Evolutionary conservation across 2,329 filamentous ascomycete species (phyloP), one percentile per base, ranked within the genome.

Genomic region (Botryotinia narcissicola): DNA sequence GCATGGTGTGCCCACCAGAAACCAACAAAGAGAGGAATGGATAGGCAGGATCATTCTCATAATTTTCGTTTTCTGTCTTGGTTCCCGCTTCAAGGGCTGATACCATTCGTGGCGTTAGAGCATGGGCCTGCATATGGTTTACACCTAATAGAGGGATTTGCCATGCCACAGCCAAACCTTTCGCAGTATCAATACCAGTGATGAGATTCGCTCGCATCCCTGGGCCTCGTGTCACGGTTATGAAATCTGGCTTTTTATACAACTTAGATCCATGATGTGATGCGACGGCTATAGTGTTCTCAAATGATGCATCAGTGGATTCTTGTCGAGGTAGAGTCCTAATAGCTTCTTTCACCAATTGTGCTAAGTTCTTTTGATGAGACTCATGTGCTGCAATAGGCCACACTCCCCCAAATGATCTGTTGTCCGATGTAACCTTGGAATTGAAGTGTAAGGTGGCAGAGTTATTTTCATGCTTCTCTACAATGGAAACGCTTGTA

Each of bases 101-200:
- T 6, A 91, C 90, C 60, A 99, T 87, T 16, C 94, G 87, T 25
- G 95, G 93, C 29, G 96, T 98, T 75, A 99, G 84, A 29, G 96
- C 92, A 82, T 99, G 96, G 18, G 95, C 96, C 81, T 98, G 95
- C 96, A 99, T 98, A 82, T 99, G 96, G 82, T 99, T 93, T 1
- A 98, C 93, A 0, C 90, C 96, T 1, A 98, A 82, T 46, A 98
- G 84, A 4, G 95, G 95, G 54, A 94, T 87, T 76, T 90, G 87
- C 93, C 93, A 97, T 54, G 93, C 94, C 32, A 93, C 86, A 0
- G 95, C 90, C 32, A 98, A 86, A 0, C 94, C 96, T 82, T 98
- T 98, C 29, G 94, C 96, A 35, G 90, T 91, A 80, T 94, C 91
- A 18, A 98, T 82, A 0, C 96, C 96, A 25, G 91, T 90, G 32